Evolutionary conservation across 208 protist species (phyloP).

Genomic region (Willaertia magna): DNA sequence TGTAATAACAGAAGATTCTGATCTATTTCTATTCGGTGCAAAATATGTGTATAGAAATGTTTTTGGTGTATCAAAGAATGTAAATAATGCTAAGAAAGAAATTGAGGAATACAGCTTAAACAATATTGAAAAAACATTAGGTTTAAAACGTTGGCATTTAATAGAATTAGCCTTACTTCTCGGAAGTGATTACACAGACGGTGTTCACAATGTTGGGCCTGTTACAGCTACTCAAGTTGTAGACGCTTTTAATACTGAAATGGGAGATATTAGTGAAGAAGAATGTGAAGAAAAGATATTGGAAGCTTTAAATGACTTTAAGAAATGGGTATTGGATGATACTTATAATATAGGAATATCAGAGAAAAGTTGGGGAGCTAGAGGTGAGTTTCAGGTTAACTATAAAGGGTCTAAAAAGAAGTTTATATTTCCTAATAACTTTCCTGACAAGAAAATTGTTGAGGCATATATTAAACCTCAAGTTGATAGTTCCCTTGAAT

Average conservation of each 20-base stretch:
- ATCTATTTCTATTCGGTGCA: conserved; percentile 84
- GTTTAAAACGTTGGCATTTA: conserved; percentile 57
- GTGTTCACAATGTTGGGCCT: conserved; percentile 61
- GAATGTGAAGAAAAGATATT: neutral
- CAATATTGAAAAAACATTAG: conserved; percentile 45
- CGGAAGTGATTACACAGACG: conserved; percentile 85
- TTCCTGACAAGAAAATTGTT: conserved; percentile 15
- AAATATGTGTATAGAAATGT: conserved; percentile 71
- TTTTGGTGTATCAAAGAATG: conserved; percentile 39
- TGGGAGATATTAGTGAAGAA: neutral
- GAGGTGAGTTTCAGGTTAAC: neutral
- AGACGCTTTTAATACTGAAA: conserved; percentile 14
- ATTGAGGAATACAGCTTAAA: conserved; percentile 33
- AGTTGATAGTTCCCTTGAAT: conserved; percentile 13
- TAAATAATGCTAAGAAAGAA: conserved; percentile 5
- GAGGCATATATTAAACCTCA: conserved; percentile 14
- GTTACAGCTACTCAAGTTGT: conserved; percentile 40
- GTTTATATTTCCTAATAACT: neutral
- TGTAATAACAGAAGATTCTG: conserved; percentile 87
- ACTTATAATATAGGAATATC: neutral
- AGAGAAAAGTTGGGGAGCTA: neutral
- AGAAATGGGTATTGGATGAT: neutral
- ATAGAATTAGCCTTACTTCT: conserved; percentile 72
- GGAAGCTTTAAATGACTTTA: neutral
- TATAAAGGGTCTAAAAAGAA: neutral